These are phyloP conservation scores for Penicillium thymicola DNA, from an alignment of 2,329 filamentous ascomycete species.

Conservation along the genomic window DNA sequence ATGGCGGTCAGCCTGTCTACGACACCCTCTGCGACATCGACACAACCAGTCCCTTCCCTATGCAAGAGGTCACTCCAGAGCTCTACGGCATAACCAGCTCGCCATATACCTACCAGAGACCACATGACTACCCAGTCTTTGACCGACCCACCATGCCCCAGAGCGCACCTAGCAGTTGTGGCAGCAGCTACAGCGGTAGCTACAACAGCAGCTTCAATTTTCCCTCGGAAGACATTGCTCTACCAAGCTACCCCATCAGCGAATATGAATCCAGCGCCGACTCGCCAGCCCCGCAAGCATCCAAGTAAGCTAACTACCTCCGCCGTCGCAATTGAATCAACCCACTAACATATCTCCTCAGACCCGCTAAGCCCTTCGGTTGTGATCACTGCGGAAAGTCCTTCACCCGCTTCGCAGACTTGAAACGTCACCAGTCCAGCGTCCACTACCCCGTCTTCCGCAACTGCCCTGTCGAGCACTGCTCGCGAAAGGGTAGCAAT, in stretches of 20 bases:
- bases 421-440: slow-evolving; percentile 49
- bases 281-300: slow-evolving; percentile 15
- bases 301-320: slow-evolving; percentile 25
- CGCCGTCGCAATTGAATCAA: neutral
- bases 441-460: slow-evolving; percentile 45
- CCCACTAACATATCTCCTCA: slow-evolving; percentile 13
- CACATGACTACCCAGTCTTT: slow-evolving; percentile 20
- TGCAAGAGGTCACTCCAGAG: slow-evolving; percentile 16
- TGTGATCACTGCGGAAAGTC: slow-evolving; percentile 37
- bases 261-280: slow-evolving; percentile 16
- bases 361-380: slow-evolving; percentile 30
- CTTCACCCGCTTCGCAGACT: slow-evolving; percentile 49
- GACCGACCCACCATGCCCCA: slow-evolving; percentile 24
- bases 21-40: slow-evolving; percentile 20
- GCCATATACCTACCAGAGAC: slow-evolving; percentile 16
- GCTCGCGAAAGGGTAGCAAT: slow-evolving; percentile 45
- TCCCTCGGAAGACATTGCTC: slow-evolving; percentile 15
- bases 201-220: slow-evolving; percentile 16
- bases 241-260: slow-evolving; percentile 16
- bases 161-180: slow-evolving; percentile 24
- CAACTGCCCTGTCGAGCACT: slow-evolving; percentile 45
- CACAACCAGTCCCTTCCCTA: slow-evolving; percentile 12
- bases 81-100: slow-evolving; percentile 21
- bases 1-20: slow-evolving; percentile 19
- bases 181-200: slow-evolving; percentile 12